Conservation (phyloP, 257 asterid genomes). For the Capsicum baccatum region DNA sequence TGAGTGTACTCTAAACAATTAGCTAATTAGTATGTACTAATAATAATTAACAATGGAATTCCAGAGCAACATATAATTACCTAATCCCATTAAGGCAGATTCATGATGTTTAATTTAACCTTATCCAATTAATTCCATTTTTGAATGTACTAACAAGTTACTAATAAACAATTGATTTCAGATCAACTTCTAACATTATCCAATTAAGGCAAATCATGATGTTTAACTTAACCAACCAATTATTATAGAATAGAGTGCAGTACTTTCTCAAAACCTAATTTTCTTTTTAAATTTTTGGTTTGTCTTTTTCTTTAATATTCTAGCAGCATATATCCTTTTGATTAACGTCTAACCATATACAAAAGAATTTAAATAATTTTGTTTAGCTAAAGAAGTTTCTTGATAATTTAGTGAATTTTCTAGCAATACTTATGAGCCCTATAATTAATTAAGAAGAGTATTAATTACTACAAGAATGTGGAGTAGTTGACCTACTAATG, state of each 20-base stretch:
- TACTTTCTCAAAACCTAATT: background rate
- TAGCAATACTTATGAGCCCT: background rate
- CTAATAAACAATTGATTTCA: background rate
- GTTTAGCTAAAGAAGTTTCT: background rate
- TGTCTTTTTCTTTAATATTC: background rate
- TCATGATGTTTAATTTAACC: background rate
- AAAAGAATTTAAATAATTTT: background rate
- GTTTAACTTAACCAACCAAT: constrained; percentile 10
- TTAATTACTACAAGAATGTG: constrained; percentile 36
- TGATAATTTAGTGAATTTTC: background rate
- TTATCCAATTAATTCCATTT: background rate
- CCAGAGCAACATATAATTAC: background rate
- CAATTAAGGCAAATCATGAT: constrained; percentile 16
- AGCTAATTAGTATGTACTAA: background rate
- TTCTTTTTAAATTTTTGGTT: background rate
- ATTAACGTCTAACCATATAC: background rate
- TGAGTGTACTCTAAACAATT: background rate
- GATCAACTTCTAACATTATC: background rate
- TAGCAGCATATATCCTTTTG: background rate
- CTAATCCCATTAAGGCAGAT: constrained; percentile 9
- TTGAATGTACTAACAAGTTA: background rate
- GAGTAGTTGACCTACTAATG: constrained; percentile 55
- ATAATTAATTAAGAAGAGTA: background rate
- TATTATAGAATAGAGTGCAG: background rate
- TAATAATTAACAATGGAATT: background rate